Base-by-base conservation (phyloP, 306 rosid genomes). In the Potentilla sterilis region DNA sequence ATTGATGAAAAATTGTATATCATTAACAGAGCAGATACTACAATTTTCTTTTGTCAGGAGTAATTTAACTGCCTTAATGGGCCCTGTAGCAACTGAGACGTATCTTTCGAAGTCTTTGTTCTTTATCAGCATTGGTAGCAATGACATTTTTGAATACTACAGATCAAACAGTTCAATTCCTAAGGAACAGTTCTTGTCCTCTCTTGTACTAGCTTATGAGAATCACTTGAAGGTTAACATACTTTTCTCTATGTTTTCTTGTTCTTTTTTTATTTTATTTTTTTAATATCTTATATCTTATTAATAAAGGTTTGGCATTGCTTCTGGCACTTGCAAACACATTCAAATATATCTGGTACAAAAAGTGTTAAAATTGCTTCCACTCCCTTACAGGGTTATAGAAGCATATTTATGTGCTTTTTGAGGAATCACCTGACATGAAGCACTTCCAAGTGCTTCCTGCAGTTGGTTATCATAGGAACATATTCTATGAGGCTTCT, bases 101-200 rank as follows among this genome's bases (percentile, higher is more conserved):
- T 70, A 61, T 46, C 49, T 59, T 24, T 71, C 69, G 14, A 65
- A 72, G 63, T 73, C 73, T 61, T 9, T 82, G 62, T 77, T 77
- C 73, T 57, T 82, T 73, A 28, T 82, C 67, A 77, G 82, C 73
- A 59, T 41, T 14, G 82, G 82, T 6, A 82, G 79, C 71, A 82
- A 82, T 40, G 79, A 82, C 61, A 6, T 82, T 9, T 67, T 82
- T 0, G 68, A 58, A 4, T 61, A 72, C 70, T 61, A 57, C 42
- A 19, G 69, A 40, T 82, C 82, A 9, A 67, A 49, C n/a, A 73
- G 52, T 48, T 28, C 76, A 37, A 6, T 59, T 32, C 6, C 76
- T 28, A 21, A 14, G 67, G 32, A 58, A 59, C 54, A 51, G 10
- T 77, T 82, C 79, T 28, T 82, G 38, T 1, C 51, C 35, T 28